Evolutionary conservation across 306 rosid genomes (phyloP).

Genomic region (Quercus engelmannii): DNA sequence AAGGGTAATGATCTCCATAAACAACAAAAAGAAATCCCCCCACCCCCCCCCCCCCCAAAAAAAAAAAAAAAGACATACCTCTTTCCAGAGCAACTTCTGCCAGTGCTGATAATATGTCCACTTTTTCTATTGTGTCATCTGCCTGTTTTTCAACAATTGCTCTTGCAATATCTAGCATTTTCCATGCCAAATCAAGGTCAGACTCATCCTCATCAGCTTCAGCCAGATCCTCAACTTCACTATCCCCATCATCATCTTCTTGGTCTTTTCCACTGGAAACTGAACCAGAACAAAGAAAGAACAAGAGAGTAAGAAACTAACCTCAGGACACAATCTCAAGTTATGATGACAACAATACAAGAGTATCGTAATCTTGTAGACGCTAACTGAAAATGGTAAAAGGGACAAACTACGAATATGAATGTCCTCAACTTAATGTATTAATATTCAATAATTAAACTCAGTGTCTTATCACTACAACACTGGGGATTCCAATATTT

Average conservation of each 20-base stretch:
- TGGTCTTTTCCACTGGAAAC: constrained; percentile 53
- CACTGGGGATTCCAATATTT: neutral
- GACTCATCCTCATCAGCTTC: constrained; percentile 92
- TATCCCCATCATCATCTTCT: constrained; percentile 53
- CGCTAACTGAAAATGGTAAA: neutral
- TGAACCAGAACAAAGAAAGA: constrained; percentile 27
- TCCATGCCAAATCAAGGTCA: constrained; percentile 98
- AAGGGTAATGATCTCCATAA: neutral
- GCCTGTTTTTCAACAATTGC: constrained; percentile 86
- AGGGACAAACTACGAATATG: neutral
- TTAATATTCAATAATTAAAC: neutral
- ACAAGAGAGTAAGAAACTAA: constrained; percentile 9
- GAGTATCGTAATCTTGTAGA: neutral
- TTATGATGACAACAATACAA: neutral
- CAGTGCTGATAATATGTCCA: constrained; percentile 84
- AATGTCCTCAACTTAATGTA: neutral
- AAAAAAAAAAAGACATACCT: constrained; percentile 41
- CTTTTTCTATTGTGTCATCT: constrained; percentile 74
- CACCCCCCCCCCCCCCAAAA: neutral
- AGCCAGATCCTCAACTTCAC: constrained; percentile 72
- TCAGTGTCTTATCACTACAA: neutral
- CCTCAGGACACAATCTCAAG: neutral
- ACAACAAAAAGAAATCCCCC: constrained; percentile 4
- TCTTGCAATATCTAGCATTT: constrained; percentile 96
- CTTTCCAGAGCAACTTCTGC: constrained; percentile 95